Evolutionary conservation across 2,329 filamentous ascomycete genomes (phyloP).

Genomic region (Pseudogymnoascus sp.): DNA sequence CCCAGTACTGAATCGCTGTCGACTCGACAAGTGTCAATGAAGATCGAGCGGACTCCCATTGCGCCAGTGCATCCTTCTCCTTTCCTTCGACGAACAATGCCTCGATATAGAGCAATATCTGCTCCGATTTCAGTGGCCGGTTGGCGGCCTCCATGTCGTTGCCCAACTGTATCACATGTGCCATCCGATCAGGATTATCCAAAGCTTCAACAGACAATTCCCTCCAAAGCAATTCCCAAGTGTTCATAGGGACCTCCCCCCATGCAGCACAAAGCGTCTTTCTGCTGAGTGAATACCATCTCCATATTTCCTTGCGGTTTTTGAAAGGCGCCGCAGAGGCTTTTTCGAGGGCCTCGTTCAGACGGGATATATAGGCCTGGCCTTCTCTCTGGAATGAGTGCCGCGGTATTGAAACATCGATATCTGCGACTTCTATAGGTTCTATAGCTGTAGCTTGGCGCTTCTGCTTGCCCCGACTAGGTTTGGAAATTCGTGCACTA

Average conservation of each 20-base stretch:
- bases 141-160: slow-evolving; percentile 58
- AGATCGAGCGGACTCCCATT: slow-evolving; percentile 31
- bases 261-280: slow-evolving; percentile 39
- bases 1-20: slow-evolving; percentile 47
- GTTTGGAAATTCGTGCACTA: background rate
- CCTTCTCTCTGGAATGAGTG: slow-evolving; percentile 9
- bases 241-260: slow-evolving; percentile 48
- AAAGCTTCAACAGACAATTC: slow-evolving; percentile 45
- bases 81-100: slow-evolving; percentile 58
- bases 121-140: slow-evolving; percentile 44
- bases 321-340: background rate
- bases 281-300: slow-evolving; percentile 42
- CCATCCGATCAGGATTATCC: slow-evolving; percentile 47
- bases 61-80: slow-evolving; percentile 31
- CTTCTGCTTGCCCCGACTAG: background rate
- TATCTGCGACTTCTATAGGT: background rate
- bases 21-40: slow-evolving; percentile 28
- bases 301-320: slow-evolving; percentile 36
- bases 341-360: slow-evolving; percentile 12
- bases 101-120: slow-evolving; percentile 61
- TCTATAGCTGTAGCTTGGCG: background rate
- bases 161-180: slow-evolving; percentile 53
- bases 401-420: slow-evolving; percentile 10
- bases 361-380: slow-evolving; percentile 7
- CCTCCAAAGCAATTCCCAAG: slow-evolving; percentile 62